Conservation (phyloP, 345 rosid species). For the Arabidopsis thaliana region DNA sequence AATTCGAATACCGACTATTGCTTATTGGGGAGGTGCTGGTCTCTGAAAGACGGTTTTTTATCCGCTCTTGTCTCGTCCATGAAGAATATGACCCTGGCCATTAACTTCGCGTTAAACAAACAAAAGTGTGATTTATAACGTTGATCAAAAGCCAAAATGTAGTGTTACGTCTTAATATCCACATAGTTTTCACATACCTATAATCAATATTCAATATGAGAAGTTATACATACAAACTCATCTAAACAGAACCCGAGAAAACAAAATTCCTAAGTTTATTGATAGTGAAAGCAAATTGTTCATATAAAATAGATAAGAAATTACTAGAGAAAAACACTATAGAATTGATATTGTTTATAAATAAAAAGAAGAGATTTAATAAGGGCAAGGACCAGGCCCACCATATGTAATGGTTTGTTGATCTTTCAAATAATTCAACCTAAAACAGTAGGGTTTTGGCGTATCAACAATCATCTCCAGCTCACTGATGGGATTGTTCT, state of each 20-base stretch:
- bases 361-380: not conserved
- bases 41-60: no score
- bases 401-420: constrained; percentile 4
- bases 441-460: constrained; percentile 4
- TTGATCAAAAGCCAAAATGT: no score
- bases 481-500: not conserved
- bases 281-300: not conserved
- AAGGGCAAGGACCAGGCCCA: constrained; percentile 9
- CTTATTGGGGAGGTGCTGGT: no score
- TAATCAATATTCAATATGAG: no score
- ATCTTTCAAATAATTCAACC: constrained; percentile 7
- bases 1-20: no score
- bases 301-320: not conserved
- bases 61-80: not conserved
- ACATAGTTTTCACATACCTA: no score
- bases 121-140: no score
- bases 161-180: no score
- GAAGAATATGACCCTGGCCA: not conserved
- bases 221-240: no score
- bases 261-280: not conserved
- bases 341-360: not conserved
- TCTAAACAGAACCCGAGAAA: no score
- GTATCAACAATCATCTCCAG: not conserved
- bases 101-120: no score
- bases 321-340: not conserved